Percentiles rank a stretch among this genome's conserved stretches.
These are phyloP conservation scores for Globisporangium nodosum DNA, from an alignment of 352 stramenopile genomes.

Conservation along the genomic window DNA sequence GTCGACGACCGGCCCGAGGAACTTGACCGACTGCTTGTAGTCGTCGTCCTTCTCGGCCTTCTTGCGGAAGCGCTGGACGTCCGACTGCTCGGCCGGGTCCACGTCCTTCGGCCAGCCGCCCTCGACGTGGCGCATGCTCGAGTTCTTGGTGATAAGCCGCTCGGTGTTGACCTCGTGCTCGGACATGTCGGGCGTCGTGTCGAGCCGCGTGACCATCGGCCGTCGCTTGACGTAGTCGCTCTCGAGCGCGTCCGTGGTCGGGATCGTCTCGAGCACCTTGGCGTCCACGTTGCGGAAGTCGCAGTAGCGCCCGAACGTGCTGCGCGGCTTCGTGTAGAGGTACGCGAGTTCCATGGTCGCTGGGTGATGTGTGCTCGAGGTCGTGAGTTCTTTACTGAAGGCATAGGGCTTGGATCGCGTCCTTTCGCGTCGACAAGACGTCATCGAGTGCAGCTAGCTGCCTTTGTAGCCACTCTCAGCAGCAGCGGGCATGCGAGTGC, in stretches of 20 bases:
- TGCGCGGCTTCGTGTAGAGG: conserved; percentile 88
- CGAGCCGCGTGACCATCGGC: conserved; percentile 80
- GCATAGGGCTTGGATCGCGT: too few relatives aligned
- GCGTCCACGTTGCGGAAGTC: conserved; percentile 89
- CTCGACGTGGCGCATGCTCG: conserved; percentile 93
- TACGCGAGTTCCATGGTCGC: conserved; percentile 83
- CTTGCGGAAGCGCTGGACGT: conserved; percentile 95
- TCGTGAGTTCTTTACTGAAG: too few relatives aligned
- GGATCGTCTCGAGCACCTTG: conserved; percentile 89
- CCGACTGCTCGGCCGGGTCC: conserved; percentile 93
- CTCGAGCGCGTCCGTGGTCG: conserved; percentile 78
- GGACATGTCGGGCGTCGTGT: conserved; percentile 89
- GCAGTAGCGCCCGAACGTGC: conserved; percentile 91
- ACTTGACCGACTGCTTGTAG: conserved; percentile 94
- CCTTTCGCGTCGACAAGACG: too few relatives aligned
- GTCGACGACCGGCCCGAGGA: conserved; percentile 89
- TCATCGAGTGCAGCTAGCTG: too few relatives aligned
- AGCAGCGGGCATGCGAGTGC: too few relatives aligned
- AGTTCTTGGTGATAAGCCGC: conserved; percentile 89
- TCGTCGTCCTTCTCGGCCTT: conserved; percentile 97
- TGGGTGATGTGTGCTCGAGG: too few relatives aligned
- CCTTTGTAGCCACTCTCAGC: too few relatives aligned
- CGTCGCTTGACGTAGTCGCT: conserved; percentile 88
- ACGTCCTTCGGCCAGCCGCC: conserved; percentile 98
- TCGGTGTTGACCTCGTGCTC: conserved; percentile 95